Evolutionary conservation across 129 eudicot genomes (phyloP).

Genomic region (Scalesia atractyloides): DNA sequence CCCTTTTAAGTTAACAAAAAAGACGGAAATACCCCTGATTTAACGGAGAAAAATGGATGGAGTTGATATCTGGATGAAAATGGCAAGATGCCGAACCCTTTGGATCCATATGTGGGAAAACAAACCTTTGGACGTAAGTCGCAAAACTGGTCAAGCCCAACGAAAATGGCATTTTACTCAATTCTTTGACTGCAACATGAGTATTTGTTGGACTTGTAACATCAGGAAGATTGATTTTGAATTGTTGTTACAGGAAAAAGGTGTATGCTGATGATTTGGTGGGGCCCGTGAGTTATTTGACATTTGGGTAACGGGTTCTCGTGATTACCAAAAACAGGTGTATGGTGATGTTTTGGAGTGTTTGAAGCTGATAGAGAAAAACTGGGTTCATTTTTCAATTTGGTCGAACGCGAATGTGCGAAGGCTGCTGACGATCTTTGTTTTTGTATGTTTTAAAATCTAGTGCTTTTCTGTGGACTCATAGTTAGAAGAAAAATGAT

Average conservation of each 20-base stretch:
- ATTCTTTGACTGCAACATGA: not conserved
- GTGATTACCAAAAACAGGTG: no score
- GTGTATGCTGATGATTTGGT: slow-evolving; percentile 16
- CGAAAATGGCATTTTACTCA: no score
- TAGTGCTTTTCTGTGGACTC: slow-evolving; percentile 13
- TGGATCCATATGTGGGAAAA: no score
- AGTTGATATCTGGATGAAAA: no score
- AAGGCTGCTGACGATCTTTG: slow-evolving; percentile 6
- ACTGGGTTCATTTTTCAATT: slow-evolving; percentile 33
- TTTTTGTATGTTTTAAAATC: slow-evolving; percentile 22
- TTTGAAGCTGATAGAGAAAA: slow-evolving; percentile 7
- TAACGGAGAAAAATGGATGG: no score
- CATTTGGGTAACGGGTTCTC: no score
- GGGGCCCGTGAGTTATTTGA: no score
- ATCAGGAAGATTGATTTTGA: slow-evolving; percentile 12
- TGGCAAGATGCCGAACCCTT: no score
- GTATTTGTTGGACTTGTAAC: not conserved
- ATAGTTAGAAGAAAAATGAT: slow-evolving; percentile 26
- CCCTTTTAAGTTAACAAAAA: no score
- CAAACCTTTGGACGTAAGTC: no score
- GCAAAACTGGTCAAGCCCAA: no score
- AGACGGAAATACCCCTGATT: no score
- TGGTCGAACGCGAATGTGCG: slow-evolving; percentile 28
- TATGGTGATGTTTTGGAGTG: not conserved
- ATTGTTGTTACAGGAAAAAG: slow-evolving; percentile 38